These are phyloP conservation scores for Cladosporium sp. DNA, from an alignment of 2,329 filamentous ascomycete species.

Conservation along the genomic window DNA sequence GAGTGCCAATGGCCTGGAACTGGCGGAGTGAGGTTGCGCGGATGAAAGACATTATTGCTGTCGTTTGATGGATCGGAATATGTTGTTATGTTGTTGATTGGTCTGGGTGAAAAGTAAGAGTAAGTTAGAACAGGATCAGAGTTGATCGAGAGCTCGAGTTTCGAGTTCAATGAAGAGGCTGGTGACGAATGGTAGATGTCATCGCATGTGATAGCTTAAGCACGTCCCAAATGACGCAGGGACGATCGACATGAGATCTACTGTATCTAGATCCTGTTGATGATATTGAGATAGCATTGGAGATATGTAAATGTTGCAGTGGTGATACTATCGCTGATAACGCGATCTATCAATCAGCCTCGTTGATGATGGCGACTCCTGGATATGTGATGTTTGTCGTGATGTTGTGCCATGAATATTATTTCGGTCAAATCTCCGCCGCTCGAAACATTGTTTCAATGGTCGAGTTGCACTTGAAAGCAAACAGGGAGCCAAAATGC, in stretches of 20 bases:
- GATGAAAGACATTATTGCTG: constrained; percentile 26
- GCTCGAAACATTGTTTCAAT: background rate
- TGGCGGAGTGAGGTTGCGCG: constrained; percentile 24
- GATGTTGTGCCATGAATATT: background rate
- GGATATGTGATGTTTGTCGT: background rate
- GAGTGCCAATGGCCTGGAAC: constrained; percentile 21
- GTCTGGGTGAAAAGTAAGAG: background rate
- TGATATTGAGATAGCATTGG: background rate
- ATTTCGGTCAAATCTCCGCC: background rate
- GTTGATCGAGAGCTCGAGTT: background rate
- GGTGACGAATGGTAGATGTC: constrained; percentile 18
- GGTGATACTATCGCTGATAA: background rate
- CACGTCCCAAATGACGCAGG: constrained; percentile 14
- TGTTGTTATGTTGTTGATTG: background rate
- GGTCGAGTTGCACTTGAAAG: background rate
- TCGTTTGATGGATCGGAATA: background rate
- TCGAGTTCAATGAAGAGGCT: constrained; percentile 4
- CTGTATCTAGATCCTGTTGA: background rate
- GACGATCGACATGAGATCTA: constrained; percentile 6
- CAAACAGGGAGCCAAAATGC: background rate
- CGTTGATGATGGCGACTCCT: too few relatives aligned
- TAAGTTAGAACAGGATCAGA: background rate
- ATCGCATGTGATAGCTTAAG: constrained; percentile 12
- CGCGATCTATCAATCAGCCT: background rate
- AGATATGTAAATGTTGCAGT: background rate